Conservation (phyloP, 768 basidiomycete genomes). For the Grammothele lineata region DNA sequence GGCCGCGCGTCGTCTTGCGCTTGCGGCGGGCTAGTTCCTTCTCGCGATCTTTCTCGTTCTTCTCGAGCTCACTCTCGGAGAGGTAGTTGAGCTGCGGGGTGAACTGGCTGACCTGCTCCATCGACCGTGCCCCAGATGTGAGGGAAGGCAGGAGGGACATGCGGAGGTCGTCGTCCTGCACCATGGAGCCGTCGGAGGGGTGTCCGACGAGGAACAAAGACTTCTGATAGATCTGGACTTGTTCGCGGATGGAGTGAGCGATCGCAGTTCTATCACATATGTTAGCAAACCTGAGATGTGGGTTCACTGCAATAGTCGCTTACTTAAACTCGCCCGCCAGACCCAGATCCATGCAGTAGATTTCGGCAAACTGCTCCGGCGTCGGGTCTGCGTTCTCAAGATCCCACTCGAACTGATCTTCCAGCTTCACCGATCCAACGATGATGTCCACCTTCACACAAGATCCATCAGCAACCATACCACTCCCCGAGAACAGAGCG, state of each 20-base stretch:
- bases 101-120: conserved; percentile 73
- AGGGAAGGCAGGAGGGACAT: conserved; percentile 86
- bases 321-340: conserved; percentile 90
- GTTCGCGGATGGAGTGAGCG: conserved; percentile 93
- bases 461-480: background rate
- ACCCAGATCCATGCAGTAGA: conserved; percentile 84
- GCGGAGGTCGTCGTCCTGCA: conserved; percentile 89
- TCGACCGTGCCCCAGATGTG: conserved; percentile 61
- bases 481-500: background rate
- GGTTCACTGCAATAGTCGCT: conserved; percentile 24
- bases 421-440: conserved; percentile 86
- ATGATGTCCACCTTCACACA: conserved; percentile 83
- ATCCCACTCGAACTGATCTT: conserved; percentile 99
- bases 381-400: conserved; percentile 72
- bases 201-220: conserved; percentile 89
- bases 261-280: conserved; percentile 89
- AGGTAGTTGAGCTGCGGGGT: conserved; percentile 90
- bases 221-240: conserved; percentile 88
- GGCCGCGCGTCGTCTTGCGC: conserved; percentile 78
- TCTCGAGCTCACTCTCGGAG: conserved; percentile 84
- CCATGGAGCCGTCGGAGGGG: conserved; percentile 68
- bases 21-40: conserved; percentile 85
- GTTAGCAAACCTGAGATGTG: background rate
- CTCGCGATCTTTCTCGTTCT: conserved; percentile 89
- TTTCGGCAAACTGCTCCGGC: conserved; percentile 90